Percentiles rank a stretch among this genome's conserved stretches.
These are phyloP conservation scores for Russula brevipes DNA, from an alignment of 768 basidiomycete genomes.

Conservation along the genomic window DNA sequence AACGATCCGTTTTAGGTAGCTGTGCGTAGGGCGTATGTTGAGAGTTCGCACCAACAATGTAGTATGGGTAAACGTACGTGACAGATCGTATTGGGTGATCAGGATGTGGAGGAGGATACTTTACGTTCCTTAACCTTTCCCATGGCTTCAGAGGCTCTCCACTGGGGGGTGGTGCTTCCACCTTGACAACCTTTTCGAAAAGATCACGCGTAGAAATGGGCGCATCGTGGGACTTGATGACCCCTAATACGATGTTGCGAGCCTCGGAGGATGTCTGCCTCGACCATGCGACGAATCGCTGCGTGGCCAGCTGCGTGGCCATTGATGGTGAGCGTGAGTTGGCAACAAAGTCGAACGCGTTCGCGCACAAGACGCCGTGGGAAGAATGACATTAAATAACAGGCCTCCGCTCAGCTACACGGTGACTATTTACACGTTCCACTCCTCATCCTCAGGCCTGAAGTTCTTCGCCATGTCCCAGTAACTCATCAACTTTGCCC, in stretches of 20 bases:
- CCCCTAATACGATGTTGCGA: slow-evolving; percentile 27
- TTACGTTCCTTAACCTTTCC: slow-evolving; percentile 29
- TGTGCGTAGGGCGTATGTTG: slow-evolving; percentile 26
- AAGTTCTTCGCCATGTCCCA: slow-evolving; percentile 96
- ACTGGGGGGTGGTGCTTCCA: slow-evolving; percentile 9
- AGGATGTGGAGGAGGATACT: slow-evolving; percentile 39
- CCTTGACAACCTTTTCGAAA: slow-evolving; percentile 29
- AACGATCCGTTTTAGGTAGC: slow-evolving; percentile 52
- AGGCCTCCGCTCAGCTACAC: too few species aligned
- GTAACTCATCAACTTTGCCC: slow-evolving; percentile 78
- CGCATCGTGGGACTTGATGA: slow-evolving; percentile 24
- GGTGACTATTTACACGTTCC: slow-evolving; percentile 28
- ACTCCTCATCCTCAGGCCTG: slow-evolving; percentile 75
- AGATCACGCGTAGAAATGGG: slow-evolving; percentile 31
- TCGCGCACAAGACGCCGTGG: background rate
- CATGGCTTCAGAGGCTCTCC: slow-evolving; percentile 2
- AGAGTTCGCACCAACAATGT: background rate
- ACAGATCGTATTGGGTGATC: slow-evolving; percentile 53
- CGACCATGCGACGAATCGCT: slow-evolving; percentile 1
- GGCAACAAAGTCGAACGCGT: background rate
- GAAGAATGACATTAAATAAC: background rate
- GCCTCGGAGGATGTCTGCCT: slow-evolving; percentile 23
- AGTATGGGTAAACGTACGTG: slow-evolving; percentile 34
- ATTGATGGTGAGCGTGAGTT: background rate
- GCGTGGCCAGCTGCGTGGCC: slow-evolving; percentile 9